These are phyloP conservation scores for Aspergillus funiculosus DNA, from an alignment of 495 filamentous ascomycete species.

Conservation along the genomic window DNA sequence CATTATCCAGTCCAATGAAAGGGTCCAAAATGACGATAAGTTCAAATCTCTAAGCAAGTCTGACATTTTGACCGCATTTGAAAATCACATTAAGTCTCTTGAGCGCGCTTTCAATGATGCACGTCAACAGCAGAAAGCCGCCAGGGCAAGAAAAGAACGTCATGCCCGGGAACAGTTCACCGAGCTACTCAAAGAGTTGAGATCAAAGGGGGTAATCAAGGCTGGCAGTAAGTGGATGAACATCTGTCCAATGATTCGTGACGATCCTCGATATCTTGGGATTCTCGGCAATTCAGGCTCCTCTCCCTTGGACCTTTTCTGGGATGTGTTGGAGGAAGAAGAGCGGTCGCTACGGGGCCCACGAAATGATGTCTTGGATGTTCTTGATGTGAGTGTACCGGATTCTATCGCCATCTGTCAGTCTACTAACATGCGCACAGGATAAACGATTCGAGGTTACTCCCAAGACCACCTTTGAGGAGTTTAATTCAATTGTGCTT, in stretches of 20 bases:
- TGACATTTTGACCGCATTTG: slow-evolving; percentile 88
- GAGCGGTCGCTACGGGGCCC: slow-evolving; percentile 74
- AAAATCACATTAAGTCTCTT: slow-evolving; percentile 87
- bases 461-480: slow-evolving; percentile 76
- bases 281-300: slow-evolving; percentile 86
- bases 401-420: no score
- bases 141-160: slow-evolving; percentile 72
- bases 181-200: slow-evolving; percentile 66
- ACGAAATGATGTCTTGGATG: slow-evolving; percentile 81
- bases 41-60: slow-evolving; percentile 82
- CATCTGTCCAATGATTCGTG: slow-evolving; percentile 67
- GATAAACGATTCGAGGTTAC: slow-evolving; percentile 89
- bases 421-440: slow-evolving; percentile 37
- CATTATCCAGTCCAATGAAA: slow-evolving; percentile 70
- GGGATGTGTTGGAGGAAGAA: slow-evolving; percentile 94
- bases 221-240: slow-evolving; percentile 87
- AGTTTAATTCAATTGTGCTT: slow-evolving; percentile 71
- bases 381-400: slow-evolving; percentile 67
- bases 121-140: slow-evolving; percentile 77
- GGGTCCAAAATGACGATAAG: slow-evolving; percentile 79
- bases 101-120: slow-evolving; percentile 87
- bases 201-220: slow-evolving; percentile 74
- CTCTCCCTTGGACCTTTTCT: slow-evolving; percentile 88
- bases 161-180: slow-evolving; percentile 77
- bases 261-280: slow-evolving; percentile 76